Evolutionary conservation across 768 basidiomycete genomes (phyloP), one percentile per base, ranked within the genome.

Genomic region (Rhodotorula babjevae): DNA sequence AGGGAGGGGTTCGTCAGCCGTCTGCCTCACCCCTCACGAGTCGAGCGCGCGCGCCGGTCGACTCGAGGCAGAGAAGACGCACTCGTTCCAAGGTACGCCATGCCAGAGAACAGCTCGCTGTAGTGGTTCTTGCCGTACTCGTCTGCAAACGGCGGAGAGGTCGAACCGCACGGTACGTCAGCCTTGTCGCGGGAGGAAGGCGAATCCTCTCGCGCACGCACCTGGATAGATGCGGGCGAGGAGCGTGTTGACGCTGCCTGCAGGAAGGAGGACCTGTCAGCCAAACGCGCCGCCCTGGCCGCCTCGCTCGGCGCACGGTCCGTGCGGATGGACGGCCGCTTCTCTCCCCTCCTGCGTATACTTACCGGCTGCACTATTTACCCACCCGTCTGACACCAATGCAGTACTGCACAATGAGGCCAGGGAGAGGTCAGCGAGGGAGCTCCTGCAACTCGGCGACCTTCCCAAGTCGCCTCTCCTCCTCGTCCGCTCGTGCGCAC

Each of bases 81-180:
- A 93, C 81, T 46, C 12, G 89, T 91, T 19, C 93, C 93, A 44
- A 88, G 73, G 59, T 95, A 97, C 4, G 85, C 86, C 72, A 92
- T 82, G 78, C 90, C 88, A 67, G 84, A 85, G 57, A 95, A 81
- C 1, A 85, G 84, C 25, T 82, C 87, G 78, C 84, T 84, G 79
- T 91, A 72, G 53, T 72, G 77, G 78, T 72, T 49, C 66, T 68
- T 49, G 44, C 71, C 49, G 46, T 77, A 91, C 5, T 83, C 83
- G 0, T 84, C 44, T 46, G 44, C 44, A 15, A 7, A 14, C 7
- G 42, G 42, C 42, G 42, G 42, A 42, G 42, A 42, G 9, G 42
- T 42, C n/a, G 14, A 42, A 42, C 7, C 9, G 42, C 42, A 42
- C 42, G 42, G 14, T n/a, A n/a, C n/a, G n/a, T n/a, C n/a, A n/a